Evolutionary conservation across 2,329 filamentous ascomycete genomes (phyloP), one percentile per base, ranked within the genome.

Genomic region (Dothistroma septosporum): DNA sequence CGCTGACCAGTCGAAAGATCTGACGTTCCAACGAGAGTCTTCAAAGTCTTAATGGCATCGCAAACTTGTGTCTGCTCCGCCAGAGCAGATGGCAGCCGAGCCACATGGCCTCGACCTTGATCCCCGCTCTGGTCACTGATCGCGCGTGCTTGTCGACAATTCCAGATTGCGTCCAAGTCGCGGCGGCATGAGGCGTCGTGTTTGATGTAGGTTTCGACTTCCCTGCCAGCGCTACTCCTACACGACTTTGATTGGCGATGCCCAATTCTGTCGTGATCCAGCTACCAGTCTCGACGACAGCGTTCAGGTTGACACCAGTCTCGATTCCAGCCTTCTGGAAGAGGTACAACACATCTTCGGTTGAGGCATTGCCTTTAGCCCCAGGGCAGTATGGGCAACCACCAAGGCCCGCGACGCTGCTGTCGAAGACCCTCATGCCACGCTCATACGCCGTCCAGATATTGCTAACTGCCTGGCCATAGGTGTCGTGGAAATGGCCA

Each of bases 401-500:
- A 22, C 69, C 69, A 1, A 71, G 64, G 0, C 69, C 69, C 7
- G 61, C 68, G 14, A 70, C 65, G 55, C 63, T 67, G 57, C 62
- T 67, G 52, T 71, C 69, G 37, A 71, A 71, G 4, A 59, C 52
- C 5, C 68, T 63, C 11, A 71, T 37, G 22, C 69, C 69, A 28
- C 61, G 37, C 2, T 64, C 14, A 53, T 66, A 70, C 0, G 69
- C 67, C 33, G 58, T 53, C 61, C 59, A 63, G 16, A 67, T 62
- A 57, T 71, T 71, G 3, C 62, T 55, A 3, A 70, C 54, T 0
- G 66, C 69, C 61, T 71, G 68, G 1, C 69, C 69, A 52, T 71
- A 70, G 2, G 69, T 70, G 49, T 71, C 69, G 55, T 71, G 69
- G 54, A 70, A 70, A 33, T 71, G 69, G 4, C 66, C 68, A 1